phyloP scores from a whole-genome alignment of 306 rosid species.

The Castanea sativa region DNA sequence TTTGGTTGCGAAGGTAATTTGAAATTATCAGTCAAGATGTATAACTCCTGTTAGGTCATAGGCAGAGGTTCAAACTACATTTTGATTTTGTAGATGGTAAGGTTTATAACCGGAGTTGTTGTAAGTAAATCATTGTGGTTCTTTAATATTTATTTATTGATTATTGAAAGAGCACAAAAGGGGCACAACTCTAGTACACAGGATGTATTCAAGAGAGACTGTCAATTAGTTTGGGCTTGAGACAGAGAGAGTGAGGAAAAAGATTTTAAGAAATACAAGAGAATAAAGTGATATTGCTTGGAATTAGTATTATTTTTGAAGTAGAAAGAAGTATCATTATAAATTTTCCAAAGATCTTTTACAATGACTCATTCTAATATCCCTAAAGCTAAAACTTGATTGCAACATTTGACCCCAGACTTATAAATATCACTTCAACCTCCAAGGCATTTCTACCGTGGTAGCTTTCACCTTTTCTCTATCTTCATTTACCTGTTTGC shows the following conservation, averaged over 20 bases:
- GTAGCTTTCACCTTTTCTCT: not conserved
- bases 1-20: not conserved
- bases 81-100: not conserved
- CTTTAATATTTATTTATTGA: too few species aligned
- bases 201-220: too few species aligned
- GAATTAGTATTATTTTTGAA: not conserved
- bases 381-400: not conserved
- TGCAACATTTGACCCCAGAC: not conserved
- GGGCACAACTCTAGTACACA: too few species aligned
- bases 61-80: not conserved
- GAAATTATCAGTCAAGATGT: not conserved
- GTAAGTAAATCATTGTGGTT: too few species aligned
- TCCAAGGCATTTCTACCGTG: not conserved
- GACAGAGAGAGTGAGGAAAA: not conserved
- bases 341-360: not conserved
- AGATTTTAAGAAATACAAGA: not conserved
- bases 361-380: not conserved
- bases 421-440: not conserved
- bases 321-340: too few species aligned
- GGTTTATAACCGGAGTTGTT: not conserved
- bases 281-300: not conserved
- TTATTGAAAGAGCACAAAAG: too few species aligned
- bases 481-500: not conserved
- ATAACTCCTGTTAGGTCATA: not conserved
- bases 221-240: not conserved